Conservation (phyloP, 2,329 filamentous ascomycete species). For the Fusarium tupiense region DNA sequence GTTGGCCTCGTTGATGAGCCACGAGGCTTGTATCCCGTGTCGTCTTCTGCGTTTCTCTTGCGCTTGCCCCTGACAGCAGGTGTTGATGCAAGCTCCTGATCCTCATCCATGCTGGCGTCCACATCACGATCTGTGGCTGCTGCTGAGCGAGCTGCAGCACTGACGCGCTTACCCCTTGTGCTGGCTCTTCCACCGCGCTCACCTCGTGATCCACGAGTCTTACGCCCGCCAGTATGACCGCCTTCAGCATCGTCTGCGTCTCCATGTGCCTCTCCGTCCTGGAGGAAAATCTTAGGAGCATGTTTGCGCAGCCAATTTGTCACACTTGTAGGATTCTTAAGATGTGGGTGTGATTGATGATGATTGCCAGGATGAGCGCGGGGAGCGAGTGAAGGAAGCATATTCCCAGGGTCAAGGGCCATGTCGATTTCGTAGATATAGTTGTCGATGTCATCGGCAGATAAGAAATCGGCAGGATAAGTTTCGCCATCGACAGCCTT, state of each 20-base stretch:
- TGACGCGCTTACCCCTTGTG: slow-evolving; percentile 51
- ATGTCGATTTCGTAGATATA: slow-evolving; percentile 74
- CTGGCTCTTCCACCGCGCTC: slow-evolving; percentile 53
- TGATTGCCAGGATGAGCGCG: slow-evolving; percentile 52
- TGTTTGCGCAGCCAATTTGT: slow-evolving; percentile 95
- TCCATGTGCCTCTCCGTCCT: slow-evolving; percentile 66
- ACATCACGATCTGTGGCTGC: slow-evolving; percentile 42
- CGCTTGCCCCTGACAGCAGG: slow-evolving; percentile 54
- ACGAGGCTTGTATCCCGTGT: slow-evolving; percentile 68
- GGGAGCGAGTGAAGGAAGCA: slow-evolving; percentile 62
- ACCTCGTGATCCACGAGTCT: slow-evolving; percentile 48
- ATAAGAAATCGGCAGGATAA: slow-evolving; percentile 73
- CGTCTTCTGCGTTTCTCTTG: slow-evolving; percentile 67
- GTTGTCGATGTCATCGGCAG: slow-evolving; percentile 76
- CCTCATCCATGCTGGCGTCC: slow-evolving; percentile 54
- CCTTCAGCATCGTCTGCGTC: slow-evolving; percentile 51
- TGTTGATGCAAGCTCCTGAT: slow-evolving; percentile 47
- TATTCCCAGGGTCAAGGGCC: slow-evolving; percentile 55
- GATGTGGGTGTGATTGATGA: slow-evolving; percentile 52
- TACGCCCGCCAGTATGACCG: slow-evolving; percentile 46
- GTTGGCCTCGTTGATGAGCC: slow-evolving; percentile 62
- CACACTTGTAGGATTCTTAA: slow-evolving; percentile 85
- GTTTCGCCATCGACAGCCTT: slow-evolving; percentile 61
- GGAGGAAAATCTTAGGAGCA: slow-evolving; percentile 84
- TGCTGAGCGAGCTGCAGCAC: slow-evolving; percentile 37